Conservation (phyloP, 2,329 filamentous ascomycete genomes). For the Aspergillus brasiliensis region DNA sequence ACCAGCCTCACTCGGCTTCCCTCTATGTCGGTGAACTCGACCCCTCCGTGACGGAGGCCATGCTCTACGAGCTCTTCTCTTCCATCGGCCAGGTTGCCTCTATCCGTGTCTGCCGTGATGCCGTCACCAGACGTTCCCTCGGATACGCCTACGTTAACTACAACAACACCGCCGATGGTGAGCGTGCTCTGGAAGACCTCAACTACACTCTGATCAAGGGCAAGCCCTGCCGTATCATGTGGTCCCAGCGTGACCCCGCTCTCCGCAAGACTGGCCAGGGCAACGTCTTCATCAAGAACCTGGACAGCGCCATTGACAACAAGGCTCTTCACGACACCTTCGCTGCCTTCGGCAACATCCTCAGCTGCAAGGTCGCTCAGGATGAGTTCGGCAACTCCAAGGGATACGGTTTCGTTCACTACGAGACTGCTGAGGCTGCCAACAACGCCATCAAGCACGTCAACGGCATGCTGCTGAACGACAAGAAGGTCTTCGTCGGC, state of each 20-base stretch:
- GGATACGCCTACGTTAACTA: slow-evolving; percentile 99
- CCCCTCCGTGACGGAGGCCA: slow-evolving; percentile 95
- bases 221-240: slow-evolving; percentile 99
- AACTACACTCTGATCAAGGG: slow-evolving; percentile 99
- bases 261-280: slow-evolving; percentile 99
- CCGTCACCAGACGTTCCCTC: slow-evolving; percentile 95
- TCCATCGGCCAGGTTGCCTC: slow-evolving; percentile 98
- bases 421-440: slow-evolving; percentile 98
- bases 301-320: slow-evolving; percentile 98
- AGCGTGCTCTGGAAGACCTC: slow-evolving; percentile 97
- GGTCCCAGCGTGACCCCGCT: slow-evolving; percentile 98
- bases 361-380: slow-evolving; percentile 99
- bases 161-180: slow-evolving; percentile 93
- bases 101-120: slow-evolving; percentile 99
- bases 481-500: slow-evolving; percentile 99
- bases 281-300: slow-evolving; percentile 99
- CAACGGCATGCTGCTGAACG: slow-evolving; percentile 98
- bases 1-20: slow-evolving; percentile 91
- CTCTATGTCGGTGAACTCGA: slow-evolving; percentile 99
- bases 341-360: slow-evolving; percentile 96
- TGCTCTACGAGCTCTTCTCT: slow-evolving; percentile 99
- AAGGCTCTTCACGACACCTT: slow-evolving; percentile 99
- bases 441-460: slow-evolving; percentile 98
- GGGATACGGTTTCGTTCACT: slow-evolving; percentile 99
- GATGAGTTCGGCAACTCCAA: slow-evolving; percentile 97